These are phyloP conservation scores for Bigelowiella natans DNA, from an alignment of 78 protist genomes.

Conservation along the genomic window DNA sequence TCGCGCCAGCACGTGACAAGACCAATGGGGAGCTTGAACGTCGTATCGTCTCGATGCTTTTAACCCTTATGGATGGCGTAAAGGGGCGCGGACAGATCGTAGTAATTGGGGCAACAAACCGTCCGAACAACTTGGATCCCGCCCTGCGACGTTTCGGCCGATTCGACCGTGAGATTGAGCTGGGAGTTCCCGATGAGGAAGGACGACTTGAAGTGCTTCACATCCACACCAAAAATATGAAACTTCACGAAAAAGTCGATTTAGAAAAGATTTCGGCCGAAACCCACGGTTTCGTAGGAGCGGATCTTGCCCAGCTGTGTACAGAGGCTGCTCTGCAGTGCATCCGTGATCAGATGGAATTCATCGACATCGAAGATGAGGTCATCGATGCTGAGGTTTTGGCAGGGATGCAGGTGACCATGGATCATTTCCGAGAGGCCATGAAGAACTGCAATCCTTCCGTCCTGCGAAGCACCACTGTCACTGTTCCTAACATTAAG, in stretches of 20 bases:
- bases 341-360: constrained; percentile 98
- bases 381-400: constrained; percentile 95
- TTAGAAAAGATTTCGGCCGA: constrained; percentile 62
- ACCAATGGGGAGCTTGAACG: constrained; percentile 91
- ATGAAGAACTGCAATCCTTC: constrained; percentile 88
- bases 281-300: constrained; percentile 90
- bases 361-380: constrained; percentile 98
- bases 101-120: constrained; percentile 99
- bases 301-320: constrained; percentile 95
- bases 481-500: constrained; percentile 96
- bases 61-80: constrained; percentile 99
- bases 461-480: constrained; percentile 96
- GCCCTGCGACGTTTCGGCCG: constrained; percentile 99
- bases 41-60: constrained; percentile 97
- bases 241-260: constrained; percentile 94
- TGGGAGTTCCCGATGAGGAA: constrained; percentile 97
- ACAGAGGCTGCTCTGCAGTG: constrained; percentile 98
- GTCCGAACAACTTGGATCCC: constrained; percentile 97
- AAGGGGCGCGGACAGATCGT: constrained; percentile 92
- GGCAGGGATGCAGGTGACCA: constrained; percentile 88
- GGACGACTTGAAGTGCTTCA: constrained; percentile 62
- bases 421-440: constrained; percentile 81
- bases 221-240: constrained; percentile 99
- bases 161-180: constrained; percentile 99
- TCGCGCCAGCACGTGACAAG: constrained; percentile 99